Base-by-base conservation (phyloP, 1,139 yeast species). In the Kurtzmaniella quercitrusa region DNA sequence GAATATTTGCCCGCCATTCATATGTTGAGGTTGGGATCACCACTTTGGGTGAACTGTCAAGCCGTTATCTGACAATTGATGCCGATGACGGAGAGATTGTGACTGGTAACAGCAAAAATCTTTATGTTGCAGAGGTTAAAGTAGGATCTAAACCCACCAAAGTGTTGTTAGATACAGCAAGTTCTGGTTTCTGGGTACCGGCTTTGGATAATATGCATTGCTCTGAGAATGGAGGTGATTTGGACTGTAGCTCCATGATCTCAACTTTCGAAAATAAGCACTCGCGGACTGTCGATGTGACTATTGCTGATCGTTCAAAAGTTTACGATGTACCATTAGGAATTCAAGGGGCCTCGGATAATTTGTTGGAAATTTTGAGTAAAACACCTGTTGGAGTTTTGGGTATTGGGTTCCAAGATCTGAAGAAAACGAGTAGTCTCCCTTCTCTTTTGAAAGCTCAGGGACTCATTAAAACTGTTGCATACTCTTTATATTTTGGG, bases 231-330 rank as follows among this genome's bases (percentile, higher is more conserved):
- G 61, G 60, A n/a, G 57, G 58, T 2, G 33, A 38, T 1, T 47
- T 55, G 26, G 53, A 61, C 42, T 75, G 82, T 52, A 59, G 61
- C 2, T 48, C 50, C 12, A 56, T 57, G 41, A 74, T 69, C 45
- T 51, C 59, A 11, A 57, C 66, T 15, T 57, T 48, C 38, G 71
- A 73, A 19, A 49, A 48, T 3, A 74, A 74, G 23, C 46, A 56
- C 39, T 85, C 85, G 84, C 88, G 84, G 39, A 61, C 65, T 42
- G 94, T 85, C 51, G 57, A 62, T 36, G 61, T 82, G 50, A 46
- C 48, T 2, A 49, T 64, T 15, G 46, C 53, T 19, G 51, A 46
- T 26, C 44, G 43, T 22, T 48, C 61, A 34, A 50, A 53, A 2
- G 56, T 83, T 40, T 70, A 71, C 44, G 69, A 64, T 12, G 64